Evolutionary conservation across 257 asterid species (phyloP).

Genomic region (Przewalskia tangutica): DNA sequence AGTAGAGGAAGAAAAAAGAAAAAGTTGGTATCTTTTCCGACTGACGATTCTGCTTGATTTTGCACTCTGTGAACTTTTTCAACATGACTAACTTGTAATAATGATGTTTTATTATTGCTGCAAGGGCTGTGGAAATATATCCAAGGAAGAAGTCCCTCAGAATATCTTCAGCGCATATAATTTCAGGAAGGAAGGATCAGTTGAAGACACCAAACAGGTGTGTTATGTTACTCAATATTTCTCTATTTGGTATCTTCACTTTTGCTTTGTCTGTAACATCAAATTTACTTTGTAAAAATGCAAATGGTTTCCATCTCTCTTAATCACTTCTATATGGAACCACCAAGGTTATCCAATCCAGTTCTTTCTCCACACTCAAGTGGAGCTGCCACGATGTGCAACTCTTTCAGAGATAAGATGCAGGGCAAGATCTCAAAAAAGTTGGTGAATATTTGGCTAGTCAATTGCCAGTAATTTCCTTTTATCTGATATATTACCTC

Average conservation of each 20-base stretch:
- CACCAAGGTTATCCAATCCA: constrained; percentile 33
- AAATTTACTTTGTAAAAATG: not conserved
- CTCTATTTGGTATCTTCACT: not conserved
- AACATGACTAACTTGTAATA: not conserved
- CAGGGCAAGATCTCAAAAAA: constrained; percentile 42
- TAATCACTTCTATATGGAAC: constrained; percentile 12
- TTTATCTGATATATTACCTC: not conserved
- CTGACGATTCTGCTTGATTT: constrained; percentile 3
- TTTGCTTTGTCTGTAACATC: not conserved
- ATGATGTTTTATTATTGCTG: constrained; percentile 7
- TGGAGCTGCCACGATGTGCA: constrained; percentile 24
- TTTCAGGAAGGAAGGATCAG: constrained; percentile 17
- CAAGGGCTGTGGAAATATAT: constrained; percentile 53
- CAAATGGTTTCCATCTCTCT: not conserved
- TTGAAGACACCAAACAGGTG: not conserved
- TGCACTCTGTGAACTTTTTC: not conserved
- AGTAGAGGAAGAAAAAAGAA: constrained; percentile 67
- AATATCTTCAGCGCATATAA: constrained; percentile 14
- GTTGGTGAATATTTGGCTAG: constrained; percentile 30
- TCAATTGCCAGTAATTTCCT: not conserved
- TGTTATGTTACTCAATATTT: not conserved
- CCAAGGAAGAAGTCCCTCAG: constrained; percentile 20
- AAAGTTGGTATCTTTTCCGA: constrained; percentile 44
- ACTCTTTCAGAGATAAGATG: constrained; percentile 23
- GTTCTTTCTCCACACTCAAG: constrained; percentile 24